A percentile compares a stretch with the other conserved stretches of the same genome.
Conservation (phyloP, 192 early-diverging fungal species). For the Chytriomyces hyalinus region DNA sequence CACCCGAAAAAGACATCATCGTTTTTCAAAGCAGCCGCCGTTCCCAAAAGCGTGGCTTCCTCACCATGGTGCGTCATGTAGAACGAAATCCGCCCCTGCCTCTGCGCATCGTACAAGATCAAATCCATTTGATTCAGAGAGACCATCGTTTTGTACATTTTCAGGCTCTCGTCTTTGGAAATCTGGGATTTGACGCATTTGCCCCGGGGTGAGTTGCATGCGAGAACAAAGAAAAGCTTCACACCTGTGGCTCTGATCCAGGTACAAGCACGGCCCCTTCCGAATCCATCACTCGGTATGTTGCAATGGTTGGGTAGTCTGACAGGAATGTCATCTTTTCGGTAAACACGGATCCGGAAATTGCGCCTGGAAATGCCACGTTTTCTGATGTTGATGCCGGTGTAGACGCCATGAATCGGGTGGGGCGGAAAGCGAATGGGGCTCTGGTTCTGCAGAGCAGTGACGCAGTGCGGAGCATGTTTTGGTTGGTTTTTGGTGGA, state of each 20-base stretch:
- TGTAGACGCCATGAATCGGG: too few species aligned
- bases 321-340: conserved; percentile 50
- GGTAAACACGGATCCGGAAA: conserved; percentile 52
- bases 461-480: too few species aligned
- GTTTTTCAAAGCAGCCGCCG: conserved; percentile 81
- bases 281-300: conserved; percentile 92
- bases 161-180: conserved; percentile 71
- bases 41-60: conserved; percentile 89
- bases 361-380: conserved; percentile 57
- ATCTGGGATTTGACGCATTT: conserved; percentile 55
- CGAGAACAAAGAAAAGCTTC: neutral
- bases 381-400: too few species aligned
- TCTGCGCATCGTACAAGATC: conserved; percentile 96
- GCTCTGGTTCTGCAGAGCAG: too few species aligned
- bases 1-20: conserved; percentile 93
- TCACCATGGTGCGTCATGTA: conserved; percentile 99
- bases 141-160: conserved; percentile 92
- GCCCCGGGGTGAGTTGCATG: too few species aligned
- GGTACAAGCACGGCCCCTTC: conserved; percentile 79
- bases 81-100: conserved; percentile 97
- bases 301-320: conserved; percentile 68
- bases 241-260: conserved; percentile 67
- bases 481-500: too few species aligned
- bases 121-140: conserved; percentile 90
- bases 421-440: too few species aligned